These are phyloP conservation scores for Mesostigma viride DNA, from an alignment of 139 green algal genomes.

Conservation along the genomic window DNA sequence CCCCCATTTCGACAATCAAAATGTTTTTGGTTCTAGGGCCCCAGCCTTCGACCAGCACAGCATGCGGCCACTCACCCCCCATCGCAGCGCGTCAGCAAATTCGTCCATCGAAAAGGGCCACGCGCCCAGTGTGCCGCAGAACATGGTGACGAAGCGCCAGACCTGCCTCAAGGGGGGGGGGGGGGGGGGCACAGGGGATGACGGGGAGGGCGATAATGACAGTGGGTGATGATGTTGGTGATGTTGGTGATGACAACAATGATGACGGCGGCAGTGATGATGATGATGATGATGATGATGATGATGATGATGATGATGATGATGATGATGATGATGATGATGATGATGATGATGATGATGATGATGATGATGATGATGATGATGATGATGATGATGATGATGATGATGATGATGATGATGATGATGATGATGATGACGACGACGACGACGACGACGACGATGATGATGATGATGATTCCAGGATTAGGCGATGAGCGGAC, in stretches of 20 bases:
- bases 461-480: slow-evolving; percentile 6
- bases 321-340: not conserved
- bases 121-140: slow-evolving; percentile 58
- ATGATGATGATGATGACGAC: not conserved
- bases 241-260: not conserved
- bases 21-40: no score
- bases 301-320: not conserved
- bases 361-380: slow-evolving; percentile 9
- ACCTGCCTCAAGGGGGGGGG: slow-evolving; percentile 10
- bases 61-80: no score
- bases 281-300: slow-evolving; percentile 9
- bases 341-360: slow-evolving; percentile 8
- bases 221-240: slow-evolving; percentile 2
- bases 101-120: slow-evolving; percentile 39
- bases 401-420: slow-evolving; percentile 6
- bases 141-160: slow-evolving; percentile 52
- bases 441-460: not conserved
- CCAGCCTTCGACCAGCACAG: no score
- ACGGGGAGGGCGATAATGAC: no score
- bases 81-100: slow-evolving; percentile 44
- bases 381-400: slow-evolving; percentile 9
- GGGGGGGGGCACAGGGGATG: no score
- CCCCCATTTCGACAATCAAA: no score
- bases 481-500: not conserved
- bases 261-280: not conserved